A percentile compares a stretch with the other conserved stretches of the same genome.
Evolutionary conservation across 768 basidiomycete species (phyloP).

Genomic region (Porphyrellus cyaneotinctus): DNA sequence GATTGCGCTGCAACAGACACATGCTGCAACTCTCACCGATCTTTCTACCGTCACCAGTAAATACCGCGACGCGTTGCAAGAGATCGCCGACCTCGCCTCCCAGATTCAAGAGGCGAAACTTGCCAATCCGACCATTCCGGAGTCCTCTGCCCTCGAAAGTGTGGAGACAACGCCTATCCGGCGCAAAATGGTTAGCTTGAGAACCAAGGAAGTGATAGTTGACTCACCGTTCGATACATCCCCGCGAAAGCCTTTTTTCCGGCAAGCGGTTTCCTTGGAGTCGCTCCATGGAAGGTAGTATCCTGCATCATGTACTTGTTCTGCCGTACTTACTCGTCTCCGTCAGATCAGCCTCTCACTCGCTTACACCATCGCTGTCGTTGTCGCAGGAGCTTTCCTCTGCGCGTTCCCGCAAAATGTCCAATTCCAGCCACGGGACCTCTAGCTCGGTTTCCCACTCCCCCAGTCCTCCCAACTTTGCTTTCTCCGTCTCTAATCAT

Average conservation of each 20-base stretch:
- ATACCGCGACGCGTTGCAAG: constrained; percentile 83
- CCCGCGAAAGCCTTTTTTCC: constrained; percentile 76
- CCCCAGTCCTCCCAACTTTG: constrained; percentile 53
- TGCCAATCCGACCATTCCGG: constrained; percentile 43
- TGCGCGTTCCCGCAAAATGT: constrained; percentile 80
- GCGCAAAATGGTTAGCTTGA: constrained; percentile 50
- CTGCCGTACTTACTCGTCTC: constrained; percentile 7
- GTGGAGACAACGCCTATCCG: constrained; percentile 45
- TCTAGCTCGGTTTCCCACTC: constrained; percentile 64
- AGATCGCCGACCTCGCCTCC: constrained; percentile 90
- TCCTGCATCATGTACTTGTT: constrained; percentile 4
- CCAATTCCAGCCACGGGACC: constrained; percentile 71
- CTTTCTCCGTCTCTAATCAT: constrained; percentile 49
- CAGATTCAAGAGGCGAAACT: constrained; percentile 87
- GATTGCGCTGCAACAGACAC: constrained; percentile 72
- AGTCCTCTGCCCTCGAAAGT: constrained; percentile 39
- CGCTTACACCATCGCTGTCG: constrained; percentile 91
- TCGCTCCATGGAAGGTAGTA: constrained; percentile 81
- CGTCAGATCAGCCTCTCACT: constrained; percentile 83
- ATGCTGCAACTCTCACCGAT: constrained; percentile 75
- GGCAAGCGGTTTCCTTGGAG: constrained; percentile 81
- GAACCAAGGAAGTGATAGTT: constrained; percentile 41
- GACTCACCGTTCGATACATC: constrained; percentile 50
- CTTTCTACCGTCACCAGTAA: constrained; percentile 74
- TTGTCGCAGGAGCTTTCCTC: constrained; percentile 96